These are phyloP conservation scores for Boletus rubescentipes DNA, from an alignment of 768 basidiomycete genomes.

Conservation along the genomic window DNA sequence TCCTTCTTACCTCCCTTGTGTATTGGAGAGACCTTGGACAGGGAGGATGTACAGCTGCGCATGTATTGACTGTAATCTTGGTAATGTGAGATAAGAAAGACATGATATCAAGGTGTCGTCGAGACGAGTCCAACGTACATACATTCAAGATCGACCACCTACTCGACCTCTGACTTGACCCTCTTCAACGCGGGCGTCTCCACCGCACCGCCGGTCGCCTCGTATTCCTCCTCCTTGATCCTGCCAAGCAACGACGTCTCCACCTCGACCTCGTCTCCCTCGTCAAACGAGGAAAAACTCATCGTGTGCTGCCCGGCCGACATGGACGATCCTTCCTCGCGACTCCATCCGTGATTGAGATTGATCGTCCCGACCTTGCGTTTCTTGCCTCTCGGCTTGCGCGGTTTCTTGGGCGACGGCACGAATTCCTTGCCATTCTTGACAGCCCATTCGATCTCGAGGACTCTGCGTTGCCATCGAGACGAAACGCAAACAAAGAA, in stretches of 20 bases:
- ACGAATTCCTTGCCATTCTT: slow-evolving; percentile 59
- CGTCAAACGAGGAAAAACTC: slow-evolving; percentile 34
- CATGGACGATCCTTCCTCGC: slow-evolving; percentile 20
- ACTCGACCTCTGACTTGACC: slow-evolving; percentile 22
- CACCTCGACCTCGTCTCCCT: slow-evolving; percentile 40
- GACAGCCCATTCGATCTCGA: slow-evolving; percentile 80
- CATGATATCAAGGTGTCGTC: neutral
- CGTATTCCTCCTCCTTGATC: slow-evolving; percentile 32
- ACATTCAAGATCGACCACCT: neutral
- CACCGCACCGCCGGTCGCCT: slow-evolving; percentile 15
- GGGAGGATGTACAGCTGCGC: slow-evolving; percentile 17
- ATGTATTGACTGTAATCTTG: slow-evolving; percentile 29
- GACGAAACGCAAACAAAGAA: slow-evolving; percentile 27
- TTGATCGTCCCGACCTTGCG: slow-evolving; percentile 29
- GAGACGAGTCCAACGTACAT: neutral
- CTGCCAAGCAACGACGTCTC: slow-evolving; percentile 11
- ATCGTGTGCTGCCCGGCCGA: slow-evolving; percentile 13
- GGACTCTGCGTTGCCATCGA: slow-evolving; percentile 50
- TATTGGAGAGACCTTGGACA: slow-evolving; percentile 10
- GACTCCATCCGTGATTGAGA: slow-evolving; percentile 1
- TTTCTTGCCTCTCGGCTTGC: slow-evolving; percentile 35
- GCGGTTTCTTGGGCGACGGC: slow-evolving; percentile 49
- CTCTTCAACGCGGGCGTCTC: slow-evolving; percentile 29
- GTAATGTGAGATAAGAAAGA: neutral
- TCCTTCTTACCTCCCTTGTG: slow-evolving; percentile 8